Evolutionary conservation across 1,139 yeast genomes (phyloP), one percentile per base, ranked within the genome.

Genomic region (Candida sanyaensis): DNA sequence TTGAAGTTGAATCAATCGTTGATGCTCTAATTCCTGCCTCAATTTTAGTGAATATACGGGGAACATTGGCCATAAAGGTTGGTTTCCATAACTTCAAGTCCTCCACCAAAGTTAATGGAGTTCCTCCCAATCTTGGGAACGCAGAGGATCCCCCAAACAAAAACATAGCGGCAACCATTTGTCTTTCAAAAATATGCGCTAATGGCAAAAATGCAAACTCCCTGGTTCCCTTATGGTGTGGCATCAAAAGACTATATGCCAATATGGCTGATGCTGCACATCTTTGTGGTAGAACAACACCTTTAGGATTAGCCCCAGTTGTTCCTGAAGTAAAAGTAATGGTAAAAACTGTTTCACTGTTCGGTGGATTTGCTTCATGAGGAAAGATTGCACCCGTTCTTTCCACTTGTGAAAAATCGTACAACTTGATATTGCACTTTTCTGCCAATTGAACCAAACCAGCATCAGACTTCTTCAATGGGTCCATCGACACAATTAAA

Each of bases 11-110:
- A 34, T 62, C 56, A 12, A 71, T 49, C 2, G 79, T 73, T 42
- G 69, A 69, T 17, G 72, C 69, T 44, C 76, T 78, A 49, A 80
- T 59, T 3, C 76, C 77, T 43, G 77, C 65, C 60, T 85, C 91
- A 50, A 86, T 70, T 58, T 84, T 78, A 47, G 85, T 81, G 59
- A 77, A 76, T 6, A 86, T 79, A 52, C 92, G 71, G 3, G 93
- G 93, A 30, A 86, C 93, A 54, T 81, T 75, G 33, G 79, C 65
- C 59, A 83, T 64, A 39, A 66, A 63, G 41, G 74, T 68, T 2
- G 91, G 91, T 60, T 80, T 80, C 57, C 78, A 68, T 23, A 71
- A 55, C 52, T 71, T 71, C 63, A 84, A 72, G 57, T 85, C 89
- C 33, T 83, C 86, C 45, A 84, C 64, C 43, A 85, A 68, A 5